Conservation (phyloP, 768 basidiomycete genomes). For the Mycena vitilis region DNA sequence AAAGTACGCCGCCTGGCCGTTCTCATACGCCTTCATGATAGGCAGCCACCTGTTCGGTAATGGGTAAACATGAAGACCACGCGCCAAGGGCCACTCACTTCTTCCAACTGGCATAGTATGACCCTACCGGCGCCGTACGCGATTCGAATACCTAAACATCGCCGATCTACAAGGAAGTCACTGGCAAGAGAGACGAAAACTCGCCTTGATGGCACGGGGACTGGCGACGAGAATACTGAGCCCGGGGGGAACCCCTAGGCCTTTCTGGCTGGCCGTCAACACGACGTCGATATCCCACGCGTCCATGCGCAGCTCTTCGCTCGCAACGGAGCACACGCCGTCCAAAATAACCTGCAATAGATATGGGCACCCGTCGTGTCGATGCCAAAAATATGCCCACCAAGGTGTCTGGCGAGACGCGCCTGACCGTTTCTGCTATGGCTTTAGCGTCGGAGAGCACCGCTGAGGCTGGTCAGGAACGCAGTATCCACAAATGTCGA, state of each 20-base stretch:
- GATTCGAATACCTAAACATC: conserved; percentile 64
- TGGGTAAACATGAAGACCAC: conserved; percentile 3
- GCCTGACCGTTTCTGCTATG: conserved; percentile 77
- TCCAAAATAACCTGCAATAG: conserved; percentile 78
- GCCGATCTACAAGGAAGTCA: background rate
- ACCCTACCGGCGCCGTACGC: conserved; percentile 71
- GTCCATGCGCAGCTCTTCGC: conserved; percentile 95
- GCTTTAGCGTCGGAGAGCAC: conserved; percentile 88
- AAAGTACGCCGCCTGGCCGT: conserved; percentile 86
- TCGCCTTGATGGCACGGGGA: conserved; percentile 78
- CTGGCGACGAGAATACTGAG: conserved; percentile 88
- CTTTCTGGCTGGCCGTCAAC: conserved; percentile 89
- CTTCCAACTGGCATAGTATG: conserved; percentile 93
- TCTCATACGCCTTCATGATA: conserved; percentile 94
- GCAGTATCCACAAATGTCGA: background rate
- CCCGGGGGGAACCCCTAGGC: conserved; percentile 93
- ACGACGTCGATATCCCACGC: conserved; percentile 94
- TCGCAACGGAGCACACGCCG: conserved; percentile 96
- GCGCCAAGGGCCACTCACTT: conserved; percentile 57
- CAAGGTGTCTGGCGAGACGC: conserved; percentile 87
- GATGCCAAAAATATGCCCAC: conserved; percentile 50
- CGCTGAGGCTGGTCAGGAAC: conserved; percentile 50
- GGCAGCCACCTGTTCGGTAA: conserved; percentile 77
- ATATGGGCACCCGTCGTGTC: conserved; percentile 18
- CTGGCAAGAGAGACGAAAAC: conserved; percentile 16